Evolutionary conservation across 1,284 basidiomycete species (phyloP).

Genomic region (Leccinum huronense): DNA sequence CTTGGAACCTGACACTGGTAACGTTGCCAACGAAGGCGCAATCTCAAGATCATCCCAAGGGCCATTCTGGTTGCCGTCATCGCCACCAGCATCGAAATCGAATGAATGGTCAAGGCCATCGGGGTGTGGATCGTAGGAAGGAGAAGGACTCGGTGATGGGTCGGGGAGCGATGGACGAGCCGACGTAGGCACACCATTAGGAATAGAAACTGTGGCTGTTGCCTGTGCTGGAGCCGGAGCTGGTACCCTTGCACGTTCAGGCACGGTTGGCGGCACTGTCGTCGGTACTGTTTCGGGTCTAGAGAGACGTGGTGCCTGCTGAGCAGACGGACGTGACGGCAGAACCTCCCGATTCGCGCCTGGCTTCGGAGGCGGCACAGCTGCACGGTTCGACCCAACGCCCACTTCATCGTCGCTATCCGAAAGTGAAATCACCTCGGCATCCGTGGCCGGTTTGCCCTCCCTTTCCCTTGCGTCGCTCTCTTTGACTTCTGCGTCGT

Average conservation of each 20-base stretch:
- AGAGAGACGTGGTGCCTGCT: neutral
- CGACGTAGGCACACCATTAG: neutral
- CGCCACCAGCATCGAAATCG: conserved; percentile 15
- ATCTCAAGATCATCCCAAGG: conserved; percentile 15
- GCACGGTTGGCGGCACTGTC: neutral
- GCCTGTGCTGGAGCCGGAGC: neutral
- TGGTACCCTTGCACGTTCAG: neutral
- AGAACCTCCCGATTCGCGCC: neutral
- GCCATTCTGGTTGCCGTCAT: neutral
- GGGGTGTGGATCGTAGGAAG: conserved; percentile 11
- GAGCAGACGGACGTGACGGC: conserved; percentile 1
- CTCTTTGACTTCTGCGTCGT: neutral
- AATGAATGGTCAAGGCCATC: conserved; percentile 27
- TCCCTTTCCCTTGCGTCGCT: conserved; percentile 4
- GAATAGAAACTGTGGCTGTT: neutral
- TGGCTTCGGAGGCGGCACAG: neutral
- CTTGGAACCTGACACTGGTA: neutral
- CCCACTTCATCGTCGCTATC: conserved; percentile 29
- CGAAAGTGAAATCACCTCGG: conserved; percentile 30
- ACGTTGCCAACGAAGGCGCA: conserved; percentile 5
- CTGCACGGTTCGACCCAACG: neutral
- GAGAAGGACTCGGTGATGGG: neutral
- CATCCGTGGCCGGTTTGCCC: conserved; percentile 3
- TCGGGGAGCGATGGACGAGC: conserved; percentile 6
- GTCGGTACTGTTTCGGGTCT: neutral